Percentiles rank a stretch among this genome's conserved stretches.
Conservation (phyloP, 2,329 filamentous ascomycete genomes). For the Monascus ruber region DNA sequence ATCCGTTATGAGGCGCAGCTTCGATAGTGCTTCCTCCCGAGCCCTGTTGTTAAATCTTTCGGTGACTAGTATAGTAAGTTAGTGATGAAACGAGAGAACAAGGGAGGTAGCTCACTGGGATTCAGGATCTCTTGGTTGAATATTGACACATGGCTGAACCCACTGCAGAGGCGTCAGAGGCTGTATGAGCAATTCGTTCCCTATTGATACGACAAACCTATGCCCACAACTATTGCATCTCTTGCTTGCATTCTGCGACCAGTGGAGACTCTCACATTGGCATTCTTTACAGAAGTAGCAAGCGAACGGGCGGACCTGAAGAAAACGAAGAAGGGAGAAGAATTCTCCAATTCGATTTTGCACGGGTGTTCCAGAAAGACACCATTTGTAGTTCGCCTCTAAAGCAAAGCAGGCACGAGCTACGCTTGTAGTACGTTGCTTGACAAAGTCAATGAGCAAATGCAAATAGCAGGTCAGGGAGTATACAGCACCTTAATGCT, state of each 20-base stretch:
- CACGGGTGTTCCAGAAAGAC: slow-evolving; percentile 83
- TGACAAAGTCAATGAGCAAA: slow-evolving; percentile 4
- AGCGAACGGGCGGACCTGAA: slow-evolving; percentile 78
- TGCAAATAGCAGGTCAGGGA: background rate
- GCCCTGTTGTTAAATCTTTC: slow-evolving; percentile 39
- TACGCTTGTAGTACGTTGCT: slow-evolving; percentile 67
- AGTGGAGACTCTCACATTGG: slow-evolving; percentile 68
- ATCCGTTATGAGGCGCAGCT: slow-evolving; percentile 78
- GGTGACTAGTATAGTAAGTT: slow-evolving; percentile 35
- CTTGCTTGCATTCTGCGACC: slow-evolving; percentile 62
- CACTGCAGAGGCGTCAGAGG: slow-evolving; percentile 24
- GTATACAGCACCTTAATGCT: slow-evolving; percentile 61
- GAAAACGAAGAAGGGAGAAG: slow-evolving; percentile 85
- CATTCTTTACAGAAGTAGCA: slow-evolving; percentile 91
- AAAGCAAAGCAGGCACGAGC: slow-evolving; percentile 92
- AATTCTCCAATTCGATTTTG: slow-evolving; percentile 97
- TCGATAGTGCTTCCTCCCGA: slow-evolving; percentile 61
- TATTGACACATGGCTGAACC: slow-evolving; percentile 61
- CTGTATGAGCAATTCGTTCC: background rate
- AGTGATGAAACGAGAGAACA: slow-evolving; percentile 25
- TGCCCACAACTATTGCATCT: slow-evolving; percentile 61
- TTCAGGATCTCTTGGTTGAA: slow-evolving; percentile 95
- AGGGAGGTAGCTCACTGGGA: slow-evolving; percentile 38
- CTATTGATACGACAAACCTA: slow-evolving; percentile 17
- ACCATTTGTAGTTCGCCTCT: slow-evolving; percentile 84